Evolutionary conservation across 495 filamentous ascomycete genomes (phyloP), one percentile per base, ranked within the genome.

Genomic region (Penicillium argentinense): DNA sequence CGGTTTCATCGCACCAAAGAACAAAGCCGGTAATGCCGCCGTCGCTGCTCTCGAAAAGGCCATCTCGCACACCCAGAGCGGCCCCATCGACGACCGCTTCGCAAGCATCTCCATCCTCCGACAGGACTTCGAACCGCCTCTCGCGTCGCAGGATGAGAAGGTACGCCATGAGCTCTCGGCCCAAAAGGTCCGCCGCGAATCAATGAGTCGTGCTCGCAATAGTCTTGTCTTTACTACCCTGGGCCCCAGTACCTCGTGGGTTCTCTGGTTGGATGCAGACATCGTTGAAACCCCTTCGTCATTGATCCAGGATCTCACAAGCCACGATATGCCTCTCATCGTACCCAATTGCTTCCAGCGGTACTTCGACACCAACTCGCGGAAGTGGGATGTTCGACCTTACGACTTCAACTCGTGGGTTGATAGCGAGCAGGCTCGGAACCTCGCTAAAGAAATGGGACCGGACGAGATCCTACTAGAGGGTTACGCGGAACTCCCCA

Each of bases 351-450:
- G 93, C 74, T 96, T 83, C 73, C 93, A 98, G 74, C 77, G 88
- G 19, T 97, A 82, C 69, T 85, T 75, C 51, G 86, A 98, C 59
- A 54, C 73, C 9, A 83, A 89, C 5, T 82, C 76, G 9, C 83
- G 84, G 54, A 74, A 77, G 45, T 77, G 78, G 65, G 84, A 83
- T 44, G 79, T 88, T 47, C 82, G 93, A 6, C 86, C 91, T 0
- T 98, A 98, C 64, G 93, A 98, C 66, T 98, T 86, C 77, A 98
- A 98, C 64, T 91, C 86, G 47, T 98, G 95, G 93, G 80, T 89
- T 50, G 93, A 98, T 59, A 91, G 86, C 56, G 73, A 81, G 6
- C 81, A 74, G 3, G 95, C 93, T 7, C 79, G 84, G 56, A 72
- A 82, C 5, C 68, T 98, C 42, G 93, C 80, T 2, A 69, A 76